phyloP scores from a whole-genome alignment of 257 asterid species.

The Solanum chiquidenum region DNA sequence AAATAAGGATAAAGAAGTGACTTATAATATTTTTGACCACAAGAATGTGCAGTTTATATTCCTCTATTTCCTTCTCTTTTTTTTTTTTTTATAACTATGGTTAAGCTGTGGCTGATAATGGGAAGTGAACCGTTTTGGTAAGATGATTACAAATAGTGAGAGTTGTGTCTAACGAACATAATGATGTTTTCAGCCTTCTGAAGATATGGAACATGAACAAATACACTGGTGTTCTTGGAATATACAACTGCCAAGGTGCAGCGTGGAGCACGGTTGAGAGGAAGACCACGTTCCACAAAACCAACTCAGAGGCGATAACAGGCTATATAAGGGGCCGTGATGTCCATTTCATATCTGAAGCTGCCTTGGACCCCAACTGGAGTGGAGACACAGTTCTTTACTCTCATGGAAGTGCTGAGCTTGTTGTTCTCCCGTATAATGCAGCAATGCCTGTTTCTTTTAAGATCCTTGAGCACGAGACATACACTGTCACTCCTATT shows the following conservation, averaged over 20 bases:
- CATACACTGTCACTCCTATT: slow-evolving; percentile 58
- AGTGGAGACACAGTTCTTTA: slow-evolving; percentile 51
- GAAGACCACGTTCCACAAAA: slow-evolving; percentile 68
- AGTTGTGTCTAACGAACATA: not conserved
- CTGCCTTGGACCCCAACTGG: slow-evolving; percentile 48
- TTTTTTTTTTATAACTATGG: not conserved
- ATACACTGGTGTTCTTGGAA: slow-evolving; percentile 63
- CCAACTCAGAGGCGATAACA: slow-evolving; percentile 42
- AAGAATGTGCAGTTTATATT: not conserved
- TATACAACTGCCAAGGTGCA: slow-evolving; percentile 92
- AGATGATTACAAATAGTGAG: not conserved
- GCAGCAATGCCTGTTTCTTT: slow-evolving; percentile 65
- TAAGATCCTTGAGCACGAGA: slow-evolving; percentile 73
- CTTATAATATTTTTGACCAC: not conserved
- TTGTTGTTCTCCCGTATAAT: slow-evolving; percentile 33
- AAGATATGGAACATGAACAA: slow-evolving; percentile 96
- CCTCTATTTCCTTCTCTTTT: not conserved
- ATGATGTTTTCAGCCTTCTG: slow-evolving; percentile 36
- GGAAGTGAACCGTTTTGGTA: not conserved
- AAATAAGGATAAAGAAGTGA: not conserved
- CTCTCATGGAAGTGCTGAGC: slow-evolving; percentile 27
- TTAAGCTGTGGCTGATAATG: not conserved
- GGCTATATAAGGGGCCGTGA: slow-evolving; percentile 62
- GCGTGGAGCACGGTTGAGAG: slow-evolving; percentile 68
- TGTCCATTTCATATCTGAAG: slow-evolving; percentile 56